Conservation (phyloP, 805 yeast species). For the Suhomyces tanzawaensis region DNA sequence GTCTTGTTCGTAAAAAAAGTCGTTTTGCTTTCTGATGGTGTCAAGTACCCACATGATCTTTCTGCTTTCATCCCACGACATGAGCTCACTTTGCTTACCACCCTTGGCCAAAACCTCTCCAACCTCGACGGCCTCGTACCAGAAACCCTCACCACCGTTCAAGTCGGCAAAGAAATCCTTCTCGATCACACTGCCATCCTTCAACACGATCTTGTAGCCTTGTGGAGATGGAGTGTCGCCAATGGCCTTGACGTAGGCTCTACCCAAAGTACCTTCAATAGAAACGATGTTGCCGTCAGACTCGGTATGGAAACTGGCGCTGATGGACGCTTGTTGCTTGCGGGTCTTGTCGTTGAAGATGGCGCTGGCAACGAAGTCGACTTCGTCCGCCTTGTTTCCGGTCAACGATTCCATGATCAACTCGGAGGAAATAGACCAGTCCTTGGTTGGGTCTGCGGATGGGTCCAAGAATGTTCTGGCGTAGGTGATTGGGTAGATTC, state of each 20-base stretch:
- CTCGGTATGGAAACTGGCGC: slow-evolving; percentile 12
- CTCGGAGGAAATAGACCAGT: slow-evolving; percentile 24
- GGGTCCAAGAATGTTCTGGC: slow-evolving; percentile 38
- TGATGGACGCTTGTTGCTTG: slow-evolving; percentile 40
- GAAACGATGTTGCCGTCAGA: slow-evolving; percentile 8
- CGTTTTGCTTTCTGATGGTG: slow-evolving; percentile 41
- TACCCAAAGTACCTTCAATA: slow-evolving; percentile 13
- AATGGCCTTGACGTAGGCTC: slow-evolving; percentile 7
- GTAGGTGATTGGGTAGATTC: slow-evolving; percentile 51
- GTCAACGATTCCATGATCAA: slow-evolving; percentile 27
- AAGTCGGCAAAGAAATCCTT: slow-evolving; percentile 21
- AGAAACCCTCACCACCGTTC: slow-evolving; percentile 46
- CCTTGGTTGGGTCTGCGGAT: slow-evolving; percentile 8
- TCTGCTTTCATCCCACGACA: slow-evolving; percentile 47
- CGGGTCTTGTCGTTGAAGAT: slow-evolving; percentile 40
- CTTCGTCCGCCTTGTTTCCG: slow-evolving; percentile 34
- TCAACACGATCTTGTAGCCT: slow-evolving; percentile 15
- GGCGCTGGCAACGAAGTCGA: slow-evolving; percentile 41
- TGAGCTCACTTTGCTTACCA: slow-evolving; percentile 29
- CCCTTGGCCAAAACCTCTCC: slow-evolving; percentile 45
- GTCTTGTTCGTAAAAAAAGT: slow-evolving; percentile 45
- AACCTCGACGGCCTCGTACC: slow-evolving; percentile 55
- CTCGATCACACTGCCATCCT: slow-evolving; percentile 16
- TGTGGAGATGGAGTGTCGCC: slow-evolving; percentile 16
- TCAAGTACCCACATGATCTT: slow-evolving; percentile 51